Evolutionary conservation across 768 basidiomycete genomes (phyloP), one percentile per base, ranked within the genome.

Genomic region (Dendrothele bispora): DNA sequence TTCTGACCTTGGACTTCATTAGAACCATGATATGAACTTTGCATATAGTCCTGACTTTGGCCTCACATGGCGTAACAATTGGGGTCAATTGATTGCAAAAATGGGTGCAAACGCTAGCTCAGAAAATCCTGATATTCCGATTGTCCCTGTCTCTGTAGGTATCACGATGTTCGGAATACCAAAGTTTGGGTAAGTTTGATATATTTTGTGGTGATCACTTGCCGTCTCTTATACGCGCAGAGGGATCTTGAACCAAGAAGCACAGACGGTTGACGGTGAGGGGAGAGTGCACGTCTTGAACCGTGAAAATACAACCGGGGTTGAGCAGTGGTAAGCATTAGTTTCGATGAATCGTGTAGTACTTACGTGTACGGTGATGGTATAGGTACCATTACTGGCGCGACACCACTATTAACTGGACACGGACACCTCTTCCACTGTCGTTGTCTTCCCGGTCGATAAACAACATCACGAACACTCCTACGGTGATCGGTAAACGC

Each of bases 21-120:
- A 69, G 69, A 70, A 70, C 32, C 69, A 69, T 49, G 69, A 70
- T 49, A 54, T 70, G 60, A 53, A 68, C 49, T 69, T 59, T 38
- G 58, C 63, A 0, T 65, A 39, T 46, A 64, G 63, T 40, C 39
- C 53, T 7, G 62, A 67, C 49, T 52, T 66, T 14, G 65, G 60
- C 3, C 46, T 36, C 30, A 66, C 67, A 4, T 70, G 68, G 67
- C 45, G 44, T n/a, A 70, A 70, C 47, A 71, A 60, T 45, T 70
- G 65, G 69, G 58, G 58, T 4, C 68, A 69, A 35, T 46, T 38
- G 2, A 63, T 68, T 26, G 64, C 63, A 12, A 58, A 66, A 30
- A 38, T 55, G 46, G 38, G 34, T 37, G 30, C 35, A 18, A 21
- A 14, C 15, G 8, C 45, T 48, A 46, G 11, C 7, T 25, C 20